Evolutionary conservation across 2,329 filamentous ascomycete genomes (phyloP), one percentile per base, ranked within the genome.

Genomic region (Fusarium pseudocircinatum): DNA sequence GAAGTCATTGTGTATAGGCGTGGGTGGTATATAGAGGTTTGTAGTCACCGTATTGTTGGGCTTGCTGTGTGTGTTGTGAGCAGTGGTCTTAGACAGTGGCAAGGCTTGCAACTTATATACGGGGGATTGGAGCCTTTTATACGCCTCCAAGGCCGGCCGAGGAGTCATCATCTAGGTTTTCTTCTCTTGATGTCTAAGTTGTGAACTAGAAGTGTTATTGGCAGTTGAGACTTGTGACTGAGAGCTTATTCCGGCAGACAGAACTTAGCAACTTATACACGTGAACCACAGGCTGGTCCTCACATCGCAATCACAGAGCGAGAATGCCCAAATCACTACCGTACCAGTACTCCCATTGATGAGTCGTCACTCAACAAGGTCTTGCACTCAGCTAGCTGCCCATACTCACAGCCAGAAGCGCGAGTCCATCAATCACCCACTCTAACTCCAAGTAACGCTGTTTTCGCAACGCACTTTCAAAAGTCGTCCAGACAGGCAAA

Each of bases 1-100:
- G 30, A 15, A 11, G 18, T 4, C 49, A 36, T 52, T 36, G 0
- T 15, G 0, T 4, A n/a, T 8, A 34, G 30, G 2, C 6, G 4
- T 26, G 14, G 18, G 6, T 20, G 16, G 9, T 52, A 2, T 26
- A 7, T 15, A 20, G 30, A 50, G 5, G n/a, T 10, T 34, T 24
- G 16, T 34, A 2, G n/a, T 34, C 12, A 14, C 28, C n/a, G 46
- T 7, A 12, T 49, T 32, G 10, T 11, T 39, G 37, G 22, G 10
- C 11, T 49, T 30, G 20, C 10, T 36, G 22, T n/a, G 28, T 2
- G 1, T 30, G 2, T 2, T 47, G 14, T 28, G 18, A 30, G 26
- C 20, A 30, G 22, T 49, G 14, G 11, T 8, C 7, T 18, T 32
- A 15, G 22, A 8, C 2, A n/a, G 28, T n/a, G 28, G 22, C n/a